These are phyloP conservation scores for Entomortierella parvispora DNA, from an alignment of 192 early-diverging fungal species.

Conservation along the genomic window DNA sequence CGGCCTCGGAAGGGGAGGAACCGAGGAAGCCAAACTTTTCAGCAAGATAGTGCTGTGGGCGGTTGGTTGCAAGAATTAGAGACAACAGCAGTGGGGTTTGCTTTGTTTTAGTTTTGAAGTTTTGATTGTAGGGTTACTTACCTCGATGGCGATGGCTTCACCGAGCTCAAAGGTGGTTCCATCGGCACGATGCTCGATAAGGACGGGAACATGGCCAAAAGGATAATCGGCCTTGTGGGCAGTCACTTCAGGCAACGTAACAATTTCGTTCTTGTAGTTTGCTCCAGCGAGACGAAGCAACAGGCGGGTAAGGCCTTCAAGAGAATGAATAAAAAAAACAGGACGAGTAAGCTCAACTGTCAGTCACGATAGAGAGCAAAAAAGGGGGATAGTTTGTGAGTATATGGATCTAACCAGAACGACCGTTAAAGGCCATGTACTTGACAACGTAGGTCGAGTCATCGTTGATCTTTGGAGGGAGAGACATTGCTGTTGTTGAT, in stretches of 20 bases:
- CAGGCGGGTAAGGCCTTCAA: conserved; percentile 11
- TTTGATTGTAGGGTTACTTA: no score
- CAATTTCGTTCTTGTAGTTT: conserved; percentile 33
- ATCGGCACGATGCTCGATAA: conserved; percentile 18
- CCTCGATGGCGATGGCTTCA: conserved; percentile 40
- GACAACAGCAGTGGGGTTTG: neutral
- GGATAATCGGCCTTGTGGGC: conserved; percentile 12
- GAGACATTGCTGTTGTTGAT: neutral
- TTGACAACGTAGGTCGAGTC: conserved; percentile 39
- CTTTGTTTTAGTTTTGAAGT: neutral
- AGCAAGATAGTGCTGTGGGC: conserved; percentile 33
- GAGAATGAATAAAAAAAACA: neutral
- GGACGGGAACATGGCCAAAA: conserved; percentile 41
- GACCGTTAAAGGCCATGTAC: conserved; percentile 36
- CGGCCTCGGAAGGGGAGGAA: conserved; percentile 24
- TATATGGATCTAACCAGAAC: conserved; percentile 17
- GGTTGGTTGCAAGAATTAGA: neutral
- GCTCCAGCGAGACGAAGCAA: conserved; percentile 31
- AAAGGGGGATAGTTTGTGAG: neutral
- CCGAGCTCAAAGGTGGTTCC: conserved; percentile 37
- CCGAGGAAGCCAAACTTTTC: conserved; percentile 39
- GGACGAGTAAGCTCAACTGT: neutral
- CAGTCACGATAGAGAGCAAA: neutral
- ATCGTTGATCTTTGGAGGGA: neutral
- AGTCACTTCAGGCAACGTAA: conserved; percentile 13